phyloP scores from a whole-genome alignment of 768 basidiomycete genomes.

The Rossbeevera mucosa region DNA sequence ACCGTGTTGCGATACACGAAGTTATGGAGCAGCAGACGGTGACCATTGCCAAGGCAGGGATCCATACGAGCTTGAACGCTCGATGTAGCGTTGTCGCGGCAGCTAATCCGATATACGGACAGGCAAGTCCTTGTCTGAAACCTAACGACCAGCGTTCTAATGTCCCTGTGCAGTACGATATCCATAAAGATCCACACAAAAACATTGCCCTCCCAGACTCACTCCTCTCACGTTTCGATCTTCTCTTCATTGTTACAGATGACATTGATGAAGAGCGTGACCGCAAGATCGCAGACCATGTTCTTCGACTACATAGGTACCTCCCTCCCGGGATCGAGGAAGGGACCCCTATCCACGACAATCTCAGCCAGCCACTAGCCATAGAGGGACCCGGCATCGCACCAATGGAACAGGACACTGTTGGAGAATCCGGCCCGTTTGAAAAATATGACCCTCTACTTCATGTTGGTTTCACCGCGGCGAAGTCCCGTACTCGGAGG shows the following conservation, averaged over 20 bases:
- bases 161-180: constrained; percentile 72
- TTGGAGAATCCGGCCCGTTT: constrained; percentile 61
- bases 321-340: constrained; percentile 95
- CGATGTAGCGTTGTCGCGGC: constrained; percentile 97
- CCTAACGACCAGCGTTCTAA: constrained; percentile 6
- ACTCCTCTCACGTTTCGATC: constrained; percentile 95
- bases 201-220: constrained; percentile 99
- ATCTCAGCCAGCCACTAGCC: constrained; percentile 79
- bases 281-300: constrained; percentile 94
- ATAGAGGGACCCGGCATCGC: constrained; percentile 67
- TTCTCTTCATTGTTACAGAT: constrained; percentile 96
- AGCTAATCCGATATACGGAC: constrained; percentile 97
- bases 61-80: constrained; percentile 96
- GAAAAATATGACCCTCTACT: constrained; percentile 96
- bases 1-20: constrained; percentile 98
- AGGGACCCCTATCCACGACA: constrained; percentile 87
- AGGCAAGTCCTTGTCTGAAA: constrained; percentile 46
- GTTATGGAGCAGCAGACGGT: constrained; percentile 99
- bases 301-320: constrained; percentile 95
- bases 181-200: constrained; percentile 98
- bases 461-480: constrained; percentile 70
- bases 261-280: constrained; percentile 95
- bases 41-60: constrained; percentile 98
- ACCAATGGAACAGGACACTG: constrained; percentile 35
- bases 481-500: constrained; percentile 49